Evolutionary conservation across 495 filamentous ascomycete genomes (phyloP).

Genomic region (Annulohypoxylon nitens): DNA sequence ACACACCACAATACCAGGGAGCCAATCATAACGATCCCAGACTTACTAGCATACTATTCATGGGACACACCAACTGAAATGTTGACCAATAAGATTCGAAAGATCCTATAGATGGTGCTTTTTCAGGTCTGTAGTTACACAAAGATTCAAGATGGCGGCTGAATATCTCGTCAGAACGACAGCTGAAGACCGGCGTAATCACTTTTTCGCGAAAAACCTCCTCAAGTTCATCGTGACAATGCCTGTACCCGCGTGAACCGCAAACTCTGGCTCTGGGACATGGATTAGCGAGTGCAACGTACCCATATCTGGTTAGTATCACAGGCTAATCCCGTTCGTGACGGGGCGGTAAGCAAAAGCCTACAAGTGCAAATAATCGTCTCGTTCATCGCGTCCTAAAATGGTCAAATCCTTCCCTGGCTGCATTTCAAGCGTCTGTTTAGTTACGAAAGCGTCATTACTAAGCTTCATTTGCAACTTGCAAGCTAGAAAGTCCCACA

Average conservation of each 20-base stretch:
- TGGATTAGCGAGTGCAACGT: constrained; percentile 13
- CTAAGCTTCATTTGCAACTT: constrained; percentile 1
- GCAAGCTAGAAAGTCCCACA: constrained; percentile 11
- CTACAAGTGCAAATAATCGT: not conserved
- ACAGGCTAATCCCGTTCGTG: constrained; percentile 16
- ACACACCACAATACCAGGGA: not conserved
- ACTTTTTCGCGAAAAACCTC: not conserved
- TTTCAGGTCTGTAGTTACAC: not conserved
- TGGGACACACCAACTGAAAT: not conserved
- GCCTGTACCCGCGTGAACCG: constrained; percentile 15
- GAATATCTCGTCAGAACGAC: not conserved
- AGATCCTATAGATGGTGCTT: not conserved
- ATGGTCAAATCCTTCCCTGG: not conserved
- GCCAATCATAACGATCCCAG: not conserved
- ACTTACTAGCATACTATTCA: not conserved
- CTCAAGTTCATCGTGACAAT: not conserved
- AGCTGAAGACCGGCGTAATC: not conserved
- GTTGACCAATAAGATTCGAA: not conserved
- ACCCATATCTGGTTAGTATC: constrained; percentile 8
- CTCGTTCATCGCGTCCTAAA: not conserved
- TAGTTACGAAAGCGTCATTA: constrained; percentile 16
- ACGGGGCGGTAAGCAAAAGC: constrained; percentile 3
- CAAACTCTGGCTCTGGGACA: constrained; percentile 5
- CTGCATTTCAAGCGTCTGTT: constrained; percentile 1
- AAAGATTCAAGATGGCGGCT: not conserved